Conservation (phyloP, 176 grass and related monocot genomes). For the Zizania latifolia region DNA sequence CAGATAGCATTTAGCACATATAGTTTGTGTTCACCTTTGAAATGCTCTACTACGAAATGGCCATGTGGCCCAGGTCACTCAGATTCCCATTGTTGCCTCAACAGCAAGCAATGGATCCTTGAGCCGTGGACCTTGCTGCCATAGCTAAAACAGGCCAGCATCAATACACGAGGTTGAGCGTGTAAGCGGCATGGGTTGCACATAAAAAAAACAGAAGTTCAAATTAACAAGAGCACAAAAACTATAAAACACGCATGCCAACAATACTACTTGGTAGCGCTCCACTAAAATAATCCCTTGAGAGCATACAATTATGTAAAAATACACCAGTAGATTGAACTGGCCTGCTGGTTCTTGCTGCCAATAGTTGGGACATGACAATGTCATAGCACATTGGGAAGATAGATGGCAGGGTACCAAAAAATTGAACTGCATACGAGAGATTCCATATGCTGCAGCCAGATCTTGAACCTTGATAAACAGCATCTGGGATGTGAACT, state of each 20-base stretch:
- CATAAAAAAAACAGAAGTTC: not conserved
- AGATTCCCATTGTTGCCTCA: not conserved
- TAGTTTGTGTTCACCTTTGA: too few relatives aligned
- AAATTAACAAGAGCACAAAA: not conserved
- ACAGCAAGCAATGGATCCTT: not conserved
- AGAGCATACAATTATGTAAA: slow-evolving; percentile 12
- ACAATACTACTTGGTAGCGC: not conserved
- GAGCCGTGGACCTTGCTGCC: not conserved
- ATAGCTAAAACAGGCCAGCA: not conserved
- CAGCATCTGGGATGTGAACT: slow-evolving; percentile 15
- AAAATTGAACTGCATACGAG: not conserved
- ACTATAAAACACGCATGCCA: not conserved
- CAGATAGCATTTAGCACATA: too few relatives aligned
- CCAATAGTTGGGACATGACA: slow-evolving; percentile 20
- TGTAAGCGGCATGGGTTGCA: not conserved
- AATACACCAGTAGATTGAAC: not conserved
- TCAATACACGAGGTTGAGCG: not conserved
- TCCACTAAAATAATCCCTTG: not conserved
- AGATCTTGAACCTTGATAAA: slow-evolving; percentile 5
- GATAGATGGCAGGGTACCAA: not conserved
- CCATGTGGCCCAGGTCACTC: not conserved
- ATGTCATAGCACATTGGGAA: slow-evolving; percentile 1
- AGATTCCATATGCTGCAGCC: slow-evolving; percentile 1
- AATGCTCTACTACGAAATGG: not conserved
- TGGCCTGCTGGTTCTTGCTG: slow-evolving; percentile 19